Evolutionary conservation across 129 eudicot genomes (phyloP).

Genomic region (Scalesia atractyloides): DNA sequence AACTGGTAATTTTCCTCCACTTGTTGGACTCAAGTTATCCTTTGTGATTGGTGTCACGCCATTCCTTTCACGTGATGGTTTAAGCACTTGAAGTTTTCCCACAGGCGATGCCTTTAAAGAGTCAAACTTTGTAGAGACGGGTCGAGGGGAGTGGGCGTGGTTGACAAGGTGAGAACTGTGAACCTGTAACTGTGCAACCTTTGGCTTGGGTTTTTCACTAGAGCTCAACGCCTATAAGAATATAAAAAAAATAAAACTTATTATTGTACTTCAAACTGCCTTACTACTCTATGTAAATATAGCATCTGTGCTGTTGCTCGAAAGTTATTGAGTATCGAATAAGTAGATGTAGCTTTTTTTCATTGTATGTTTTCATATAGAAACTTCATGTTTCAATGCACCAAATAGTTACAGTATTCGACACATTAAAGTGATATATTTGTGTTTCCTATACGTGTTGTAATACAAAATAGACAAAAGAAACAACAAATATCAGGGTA

Average conservation of each 20-base stretch:
- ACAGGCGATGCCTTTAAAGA: constrained; percentile 46
- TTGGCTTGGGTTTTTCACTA: constrained; percentile 68
- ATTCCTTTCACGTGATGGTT: constrained; percentile 72
- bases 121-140: constrained; percentile 47
- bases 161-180: constrained; percentile 30
- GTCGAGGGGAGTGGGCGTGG: constrained; percentile 57
- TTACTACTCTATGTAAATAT: not conserved
- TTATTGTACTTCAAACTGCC: not conserved
- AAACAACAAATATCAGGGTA: not conserved
- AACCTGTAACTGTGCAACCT: constrained; percentile 55
- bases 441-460: not conserved
- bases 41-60: constrained; percentile 51
- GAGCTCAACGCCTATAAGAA: constrained; percentile 51
- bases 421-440: not conserved
- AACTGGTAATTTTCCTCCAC: constrained; percentile 39
- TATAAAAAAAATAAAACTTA: not conserved
- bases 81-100: constrained; percentile 76
- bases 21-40: constrained; percentile 63
- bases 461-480: not conserved
- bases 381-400: not conserved
- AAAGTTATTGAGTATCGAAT: not conserved
- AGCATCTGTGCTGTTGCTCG: not conserved
- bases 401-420: not conserved
- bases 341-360: constrained; percentile 1
- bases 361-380: not conserved